Evolutionary conservation across 306 rosid species (phyloP).

Genomic region (Fragaria nilgerrensis): DNA sequence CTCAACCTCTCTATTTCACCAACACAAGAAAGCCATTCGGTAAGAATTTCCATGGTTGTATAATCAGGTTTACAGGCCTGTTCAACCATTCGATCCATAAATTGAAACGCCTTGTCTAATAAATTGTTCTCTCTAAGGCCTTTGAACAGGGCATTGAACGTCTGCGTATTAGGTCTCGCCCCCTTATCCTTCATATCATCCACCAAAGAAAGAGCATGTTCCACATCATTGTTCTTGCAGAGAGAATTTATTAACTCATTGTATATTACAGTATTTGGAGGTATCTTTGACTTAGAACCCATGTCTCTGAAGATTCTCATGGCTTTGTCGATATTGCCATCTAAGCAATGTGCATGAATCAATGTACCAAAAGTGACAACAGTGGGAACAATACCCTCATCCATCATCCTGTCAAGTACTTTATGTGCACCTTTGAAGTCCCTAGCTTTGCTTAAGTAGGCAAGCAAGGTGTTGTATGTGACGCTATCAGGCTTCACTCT

Average conservation of each 20-base stretch:
- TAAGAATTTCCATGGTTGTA: slow-evolving; percentile 67
- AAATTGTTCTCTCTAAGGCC: slow-evolving; percentile 44
- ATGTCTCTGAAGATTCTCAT: slow-evolving; percentile 57
- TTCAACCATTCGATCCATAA: slow-evolving; percentile 65
- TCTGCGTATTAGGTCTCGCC: slow-evolving; percentile 52
- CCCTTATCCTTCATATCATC: slow-evolving; percentile 56
- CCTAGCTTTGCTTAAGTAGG: slow-evolving; percentile 56
- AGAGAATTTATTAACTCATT: slow-evolving; percentile 58
- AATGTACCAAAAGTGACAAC: slow-evolving; percentile 72
- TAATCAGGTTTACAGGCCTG: slow-evolving; percentile 66
- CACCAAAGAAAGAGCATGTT: slow-evolving; percentile 50
- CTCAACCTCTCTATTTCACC: slow-evolving; percentile 50
- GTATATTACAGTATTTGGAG: slow-evolving; percentile 59
- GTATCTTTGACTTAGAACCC: slow-evolving; percentile 45
- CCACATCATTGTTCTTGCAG: slow-evolving; percentile 53
- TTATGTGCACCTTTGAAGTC: slow-evolving; percentile 38
- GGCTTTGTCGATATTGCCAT: slow-evolving; percentile 46
- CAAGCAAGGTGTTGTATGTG: slow-evolving; percentile 75
- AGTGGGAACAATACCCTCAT: slow-evolving; percentile 51
- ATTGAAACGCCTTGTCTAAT: slow-evolving; percentile 49
- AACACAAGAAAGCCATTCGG: slow-evolving; percentile 66
- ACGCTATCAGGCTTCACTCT: slow-evolving; percentile 59
- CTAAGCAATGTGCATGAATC: slow-evolving; percentile 65
- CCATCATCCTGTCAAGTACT: slow-evolving; percentile 56
- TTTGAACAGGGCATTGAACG: slow-evolving; percentile 65